phyloP scores from a whole-genome alignment of 169 alveolate genomes.

The Theileria sp. region DNA sequence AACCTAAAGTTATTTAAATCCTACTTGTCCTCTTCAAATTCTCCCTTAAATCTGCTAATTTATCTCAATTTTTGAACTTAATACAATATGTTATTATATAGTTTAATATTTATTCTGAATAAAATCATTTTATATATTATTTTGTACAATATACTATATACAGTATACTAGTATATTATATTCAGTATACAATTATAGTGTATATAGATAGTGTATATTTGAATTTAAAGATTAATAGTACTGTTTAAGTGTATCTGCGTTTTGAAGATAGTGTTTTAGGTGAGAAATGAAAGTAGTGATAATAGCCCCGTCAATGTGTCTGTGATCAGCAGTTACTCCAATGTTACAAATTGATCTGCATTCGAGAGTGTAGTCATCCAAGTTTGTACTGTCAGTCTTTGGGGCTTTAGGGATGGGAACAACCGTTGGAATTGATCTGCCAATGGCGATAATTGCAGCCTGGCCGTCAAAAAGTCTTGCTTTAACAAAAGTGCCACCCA shows the following conservation, averaged over 20 bases:
- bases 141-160: background rate
- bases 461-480: conserved; percentile 91
- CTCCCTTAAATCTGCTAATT: background rate
- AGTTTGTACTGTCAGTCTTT: conserved; percentile 38
- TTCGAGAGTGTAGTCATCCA: conserved; percentile 35
- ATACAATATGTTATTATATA: background rate
- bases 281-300: conserved; percentile 72
- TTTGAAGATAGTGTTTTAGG: conserved; percentile 21
- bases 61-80: background rate
- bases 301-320: conserved; percentile 93
- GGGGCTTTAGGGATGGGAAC: conserved; percentile 50
- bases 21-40: background rate
- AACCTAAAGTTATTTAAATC: conserved; percentile 23
- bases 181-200: too few relatives aligned
- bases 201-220: background rate
- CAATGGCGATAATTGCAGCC: conserved; percentile 86
- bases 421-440: conserved; percentile 38
- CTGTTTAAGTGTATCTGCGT: conserved; percentile 12
- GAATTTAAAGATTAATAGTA: conserved; percentile 25
- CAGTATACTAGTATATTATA: background rate
- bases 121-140: too few relatives aligned
- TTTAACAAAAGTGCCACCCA: conserved; percentile 90
- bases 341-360: conserved; percentile 68
- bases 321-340: conserved; percentile 91
- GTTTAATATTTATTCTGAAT: too few relatives aligned